phyloP scores from a whole-genome alignment of 805 yeast species.

The Candida boleticola region DNA sequence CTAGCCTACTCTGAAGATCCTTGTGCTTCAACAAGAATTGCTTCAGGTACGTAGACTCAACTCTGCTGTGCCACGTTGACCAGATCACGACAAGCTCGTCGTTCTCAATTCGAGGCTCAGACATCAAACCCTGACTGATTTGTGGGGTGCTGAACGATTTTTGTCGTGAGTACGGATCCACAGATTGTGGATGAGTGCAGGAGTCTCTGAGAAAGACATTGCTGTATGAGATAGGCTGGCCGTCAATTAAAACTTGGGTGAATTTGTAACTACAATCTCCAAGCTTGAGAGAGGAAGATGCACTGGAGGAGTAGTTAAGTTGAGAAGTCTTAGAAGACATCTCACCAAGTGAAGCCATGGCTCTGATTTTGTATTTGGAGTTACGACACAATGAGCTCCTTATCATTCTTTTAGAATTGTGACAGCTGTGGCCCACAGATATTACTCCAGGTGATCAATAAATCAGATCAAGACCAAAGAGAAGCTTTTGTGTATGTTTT shows the following conservation, averaged over 20 bases:
- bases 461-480: too few relatives aligned
- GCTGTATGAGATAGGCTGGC: conserved; percentile 35
- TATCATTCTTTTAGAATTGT: too few relatives aligned
- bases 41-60: conserved; percentile 37
- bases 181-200: conserved; percentile 45
- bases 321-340: too few relatives aligned
- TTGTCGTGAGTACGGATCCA: conserved; percentile 57
- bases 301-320: too few relatives aligned
- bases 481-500: too few relatives aligned
- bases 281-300: conserved; percentile 16
- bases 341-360: too few relatives aligned
- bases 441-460: too few relatives aligned
- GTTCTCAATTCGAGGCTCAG: conserved; percentile 31
- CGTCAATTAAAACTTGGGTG: conserved; percentile 5
- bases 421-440: too few relatives aligned
- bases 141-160: conserved; percentile 63
- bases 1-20: conserved; percentile 25
- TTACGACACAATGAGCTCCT: too few relatives aligned
- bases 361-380: too few relatives aligned
- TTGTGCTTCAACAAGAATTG: conserved; percentile 48
- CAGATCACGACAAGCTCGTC: conserved; percentile 41
- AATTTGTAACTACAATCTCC: conserved; percentile 14
- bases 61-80: conserved; percentile 16
- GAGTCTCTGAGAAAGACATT: conserved; percentile 67
- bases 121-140: conserved; percentile 32